Evolutionary conservation across 139 green algal species (phyloP).

Genomic region (Chlorella vulgaris): DNA sequence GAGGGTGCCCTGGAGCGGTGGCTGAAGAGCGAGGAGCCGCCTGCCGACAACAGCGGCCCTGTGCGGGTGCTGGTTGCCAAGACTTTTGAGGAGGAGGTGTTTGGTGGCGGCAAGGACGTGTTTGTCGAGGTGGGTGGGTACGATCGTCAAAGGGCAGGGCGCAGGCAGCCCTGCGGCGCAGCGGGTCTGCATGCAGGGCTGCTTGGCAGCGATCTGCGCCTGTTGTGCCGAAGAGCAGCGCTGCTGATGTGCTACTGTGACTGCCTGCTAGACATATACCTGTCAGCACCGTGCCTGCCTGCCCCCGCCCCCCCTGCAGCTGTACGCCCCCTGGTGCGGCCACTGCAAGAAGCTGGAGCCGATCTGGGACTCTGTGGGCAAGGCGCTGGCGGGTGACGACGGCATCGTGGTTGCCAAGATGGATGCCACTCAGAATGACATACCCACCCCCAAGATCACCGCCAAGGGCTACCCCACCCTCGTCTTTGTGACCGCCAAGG

Average conservation of each 20-base stretch:
- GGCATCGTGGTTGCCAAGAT: slow-evolving; percentile 61
- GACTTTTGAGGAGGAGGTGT: slow-evolving; percentile 60
- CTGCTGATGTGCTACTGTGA: too few relatives aligned
- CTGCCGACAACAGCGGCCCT: slow-evolving; percentile 47
- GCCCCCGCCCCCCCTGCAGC: too few relatives aligned
- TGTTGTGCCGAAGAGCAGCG: too few relatives aligned
- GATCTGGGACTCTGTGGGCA: slow-evolving; percentile 49
- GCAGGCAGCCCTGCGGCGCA: too few relatives aligned
- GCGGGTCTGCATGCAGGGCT: slow-evolving; percentile 33
- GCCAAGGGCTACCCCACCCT: slow-evolving; percentile 56
- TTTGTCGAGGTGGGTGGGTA: slow-evolving; percentile 64
- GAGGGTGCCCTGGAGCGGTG: slow-evolving; percentile 41
- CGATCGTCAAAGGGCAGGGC: too few relatives aligned
- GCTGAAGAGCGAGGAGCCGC: slow-evolving; percentile 55
- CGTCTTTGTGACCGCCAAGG: slow-evolving; percentile 30
- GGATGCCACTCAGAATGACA: slow-evolving; percentile 60
- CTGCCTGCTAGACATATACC: not conserved
- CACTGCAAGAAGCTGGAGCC: slow-evolving; percentile 60
- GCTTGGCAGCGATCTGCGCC: not conserved
- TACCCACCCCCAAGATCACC: slow-evolving; percentile 39
- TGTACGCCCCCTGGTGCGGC: slow-evolving; percentile 19
- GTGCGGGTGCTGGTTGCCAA: slow-evolving; percentile 49
- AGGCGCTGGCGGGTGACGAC: slow-evolving; percentile 28
- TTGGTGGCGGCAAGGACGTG: slow-evolving; percentile 51
- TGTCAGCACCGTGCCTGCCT: not conserved